Evolutionary conservation across 495 filamentous ascomycete genomes (phyloP).

Genomic region (Penicillium chermesinum): DNA sequence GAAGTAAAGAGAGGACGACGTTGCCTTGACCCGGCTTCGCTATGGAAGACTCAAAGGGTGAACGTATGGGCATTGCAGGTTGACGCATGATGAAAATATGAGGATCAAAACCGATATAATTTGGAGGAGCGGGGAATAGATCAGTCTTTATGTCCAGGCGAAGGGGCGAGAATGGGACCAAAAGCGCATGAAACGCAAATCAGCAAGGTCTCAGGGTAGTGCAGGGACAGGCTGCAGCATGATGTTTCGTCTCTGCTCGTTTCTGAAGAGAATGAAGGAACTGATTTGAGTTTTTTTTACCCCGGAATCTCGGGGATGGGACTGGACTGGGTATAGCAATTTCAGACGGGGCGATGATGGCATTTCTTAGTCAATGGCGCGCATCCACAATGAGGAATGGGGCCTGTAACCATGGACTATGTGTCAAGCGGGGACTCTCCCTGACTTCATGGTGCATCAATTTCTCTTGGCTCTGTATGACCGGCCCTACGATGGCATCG

Average conservation of each 20-base stretch:
- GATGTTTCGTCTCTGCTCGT: no score
- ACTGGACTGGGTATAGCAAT: constrained; percentile 15
- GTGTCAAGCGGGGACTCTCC: constrained; percentile 17
- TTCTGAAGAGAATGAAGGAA: neutral
- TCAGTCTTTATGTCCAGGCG: constrained; percentile 9
- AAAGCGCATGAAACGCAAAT: constrained; percentile 6
- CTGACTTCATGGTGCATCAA: constrained; percentile 7
- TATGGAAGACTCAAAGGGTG: constrained; percentile 64
- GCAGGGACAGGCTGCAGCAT: constrained; percentile 14
- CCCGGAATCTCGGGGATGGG: constrained; percentile 17
- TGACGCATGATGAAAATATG: constrained; percentile 20
- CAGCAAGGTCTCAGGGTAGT: constrained; percentile 7
- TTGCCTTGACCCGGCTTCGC: constrained; percentile 71
- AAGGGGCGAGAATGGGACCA: constrained; percentile 11
- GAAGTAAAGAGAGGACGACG: constrained; percentile 67
- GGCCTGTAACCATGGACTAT: constrained; percentile 12
- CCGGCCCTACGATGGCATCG: constrained; percentile 9
- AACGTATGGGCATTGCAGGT: constrained; percentile 39
- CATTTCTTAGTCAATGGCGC: constrained; percentile 21
- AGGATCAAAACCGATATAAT: neutral
- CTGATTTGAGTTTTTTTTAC: constrained; percentile 13
- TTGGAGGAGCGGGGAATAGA: neutral
- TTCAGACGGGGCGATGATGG: constrained; percentile 18
- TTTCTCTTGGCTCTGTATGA: constrained; percentile 15
- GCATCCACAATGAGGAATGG: constrained; percentile 3